A percentile compares a stretch with the other conserved stretches of the same genome.
These are phyloP conservation scores for Biancaea sappan DNA, from an alignment of 306 rosid species.

Conservation along the genomic window DNA sequence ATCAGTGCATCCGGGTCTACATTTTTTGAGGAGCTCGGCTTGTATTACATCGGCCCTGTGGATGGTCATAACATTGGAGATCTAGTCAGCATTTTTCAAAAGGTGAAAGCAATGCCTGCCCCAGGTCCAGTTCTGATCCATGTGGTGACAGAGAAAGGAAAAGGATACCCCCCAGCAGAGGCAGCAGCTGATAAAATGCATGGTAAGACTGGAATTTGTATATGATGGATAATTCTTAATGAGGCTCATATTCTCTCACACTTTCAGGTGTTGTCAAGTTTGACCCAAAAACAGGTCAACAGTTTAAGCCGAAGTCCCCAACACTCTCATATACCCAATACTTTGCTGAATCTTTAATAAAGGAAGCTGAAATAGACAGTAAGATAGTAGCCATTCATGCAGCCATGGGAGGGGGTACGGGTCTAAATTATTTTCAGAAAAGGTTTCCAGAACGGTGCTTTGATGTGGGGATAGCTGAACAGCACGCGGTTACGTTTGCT, in stretches of 20 bases:
- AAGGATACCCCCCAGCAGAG: slow-evolving; percentile 94
- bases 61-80: slow-evolving; percentile 82
- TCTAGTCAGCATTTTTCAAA: slow-evolving; percentile 64
- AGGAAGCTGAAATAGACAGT: slow-evolving; percentile 80
- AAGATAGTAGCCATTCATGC: slow-evolving; percentile 91
- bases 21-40: slow-evolving; percentile 88
- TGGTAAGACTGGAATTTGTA: slow-evolving; percentile 48
- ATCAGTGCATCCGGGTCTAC: slow-evolving; percentile 82
- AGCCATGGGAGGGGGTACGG: slow-evolving; percentile 98
- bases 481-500: slow-evolving; percentile 93
- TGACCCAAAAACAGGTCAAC: slow-evolving; percentile 83
- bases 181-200: slow-evolving; percentile 87
- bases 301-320: slow-evolving; percentile 63
- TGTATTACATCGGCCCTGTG: slow-evolving; percentile 89
- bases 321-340: slow-evolving; percentile 81
- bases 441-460: slow-evolving; percentile 85
- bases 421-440: slow-evolving; percentile 86
- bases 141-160: slow-evolving; percentile 87
- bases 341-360: slow-evolving; percentile 82
- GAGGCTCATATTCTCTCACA: slow-evolving; percentile 11
- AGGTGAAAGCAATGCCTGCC: slow-evolving; percentile 76
- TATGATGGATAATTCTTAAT: not conserved
- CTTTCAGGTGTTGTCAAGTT: slow-evolving; percentile 82
- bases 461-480: slow-evolving; percentile 95
- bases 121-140: slow-evolving; percentile 93